Conservation (phyloP, 1,284 basidiomycete species). For the Leccinum colubrinum region DNA sequence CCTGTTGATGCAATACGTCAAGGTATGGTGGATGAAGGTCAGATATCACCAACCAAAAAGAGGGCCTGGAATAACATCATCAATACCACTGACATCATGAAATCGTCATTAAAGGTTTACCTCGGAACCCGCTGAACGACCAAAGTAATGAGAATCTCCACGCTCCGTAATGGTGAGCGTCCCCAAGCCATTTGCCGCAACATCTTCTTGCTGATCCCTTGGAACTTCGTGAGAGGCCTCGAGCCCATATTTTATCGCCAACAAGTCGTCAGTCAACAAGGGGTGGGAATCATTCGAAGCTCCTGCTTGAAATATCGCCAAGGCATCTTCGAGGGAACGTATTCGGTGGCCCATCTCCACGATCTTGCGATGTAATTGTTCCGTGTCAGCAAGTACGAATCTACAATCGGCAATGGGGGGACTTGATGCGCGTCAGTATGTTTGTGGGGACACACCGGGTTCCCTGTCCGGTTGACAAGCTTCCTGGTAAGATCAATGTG, state of each 20-base stretch:
- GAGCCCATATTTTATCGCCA: conserved; percentile 58
- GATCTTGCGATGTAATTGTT: conserved; percentile 67
- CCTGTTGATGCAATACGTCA: conserved; percentile 33
- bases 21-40: background rate
- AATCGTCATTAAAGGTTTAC: conserved; percentile 15
- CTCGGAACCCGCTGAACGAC: conserved; percentile 62
- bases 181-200: conserved; percentile 47
- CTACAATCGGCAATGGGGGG: conserved; percentile 27
- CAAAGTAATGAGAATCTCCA: conserved; percentile 67
- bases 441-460: conserved; percentile 39
- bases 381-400: conserved; percentile 69
- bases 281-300: conserved; percentile 63
- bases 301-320: conserved; percentile 60
- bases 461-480: conserved; percentile 58
- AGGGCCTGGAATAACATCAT: conserved; percentile 23
- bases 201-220: conserved; percentile 27
- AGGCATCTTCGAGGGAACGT: conserved; percentile 65
- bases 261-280: conserved; percentile 58
- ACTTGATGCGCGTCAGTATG: background rate
- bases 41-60: conserved; percentile 29
- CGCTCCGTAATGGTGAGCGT: conserved; percentile 61
- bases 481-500: conserved; percentile 30
- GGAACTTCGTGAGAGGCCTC: conserved; percentile 34
- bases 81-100: background rate
- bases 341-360: conserved; percentile 73